phyloP scores from a whole-genome alignment of 805 yeast genomes.

The Ascoidea rubescens region DNA sequence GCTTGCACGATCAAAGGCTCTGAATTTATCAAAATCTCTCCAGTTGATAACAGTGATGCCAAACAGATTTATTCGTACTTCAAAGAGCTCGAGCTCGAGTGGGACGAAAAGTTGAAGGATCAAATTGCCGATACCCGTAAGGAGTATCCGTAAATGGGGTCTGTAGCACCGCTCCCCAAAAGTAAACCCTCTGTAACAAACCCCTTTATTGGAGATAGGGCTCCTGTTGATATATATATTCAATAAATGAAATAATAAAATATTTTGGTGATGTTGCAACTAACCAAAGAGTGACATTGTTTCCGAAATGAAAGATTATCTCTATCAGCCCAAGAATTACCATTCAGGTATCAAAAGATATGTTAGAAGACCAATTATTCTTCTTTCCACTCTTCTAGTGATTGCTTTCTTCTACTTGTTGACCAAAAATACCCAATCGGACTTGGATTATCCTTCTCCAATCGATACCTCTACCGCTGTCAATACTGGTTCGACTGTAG shows the following conservation, averaged over 20 bases:
- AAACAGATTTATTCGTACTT: constrained; percentile 56
- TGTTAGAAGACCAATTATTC: background rate
- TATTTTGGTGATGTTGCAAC: constrained; percentile 2
- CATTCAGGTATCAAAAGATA: background rate
- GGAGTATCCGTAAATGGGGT: background rate
- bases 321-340: no score
- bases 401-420: background rate
- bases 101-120: constrained; percentile 64
- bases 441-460: background rate
- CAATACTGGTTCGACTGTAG: no score
- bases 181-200: background rate
- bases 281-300: background rate
- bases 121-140: constrained; percentile 48
- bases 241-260: background rate
- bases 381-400: background rate
- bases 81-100: constrained; percentile 38
- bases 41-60: constrained; percentile 45
- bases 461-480: no score
- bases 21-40: constrained; percentile 43
- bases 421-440: background rate
- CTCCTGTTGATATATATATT: background rate
- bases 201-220: background rate
- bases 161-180: background rate
- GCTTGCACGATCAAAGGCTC: constrained; percentile 51
- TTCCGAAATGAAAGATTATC: no score